Base-by-base conservation (phyloP, 2,329 filamentous ascomycete genomes). In the Aureobasidium vineae region DNA sequence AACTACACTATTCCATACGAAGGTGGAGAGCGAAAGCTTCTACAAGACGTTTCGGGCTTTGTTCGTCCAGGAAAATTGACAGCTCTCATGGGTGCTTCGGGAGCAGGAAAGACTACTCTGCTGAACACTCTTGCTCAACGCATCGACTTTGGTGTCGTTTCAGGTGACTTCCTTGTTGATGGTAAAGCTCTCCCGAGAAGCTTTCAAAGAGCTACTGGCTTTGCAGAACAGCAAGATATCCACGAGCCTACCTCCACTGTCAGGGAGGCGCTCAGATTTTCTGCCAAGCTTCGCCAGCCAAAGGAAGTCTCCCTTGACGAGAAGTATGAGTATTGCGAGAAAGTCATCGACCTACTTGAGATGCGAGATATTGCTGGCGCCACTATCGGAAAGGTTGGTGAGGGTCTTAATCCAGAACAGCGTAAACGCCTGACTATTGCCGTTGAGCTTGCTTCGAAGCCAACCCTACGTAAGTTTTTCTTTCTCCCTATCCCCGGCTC, bases 51-150 rank as follows among this genome's bases (percentile, higher is more conserved):
- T 8, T 80, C 77, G 70, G 82, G 82, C 0, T 84, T 79, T 65
- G 81, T 84, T 26, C 77, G 80, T 66, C 81, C 82, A 0, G 82
- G 82, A 8, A 77, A 80, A 56, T 69, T 84, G 28, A 83, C 80
- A 6, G 82, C 82, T 7, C 71, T 84, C 47, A 83, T 83, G 81
- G 82, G 81, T 4, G 80, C 81, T 16, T 84, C 82, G 3, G 85
- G 85, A n/a, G 92, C 91, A 5, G 92, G 92, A 57, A 96, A 96
- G 79, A 95, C 91, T 0, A 96, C 92, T 0, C 80, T 96, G 0
- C 80, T 96, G 2, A 90, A 96, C 72, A 90, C 94, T 0, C 80
- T 96, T 13, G 86, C 87, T 1, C 79, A 83, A 5, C 78, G 87
- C 66, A 88, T 87, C 75, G 88, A 85, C 69, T 86, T 88, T 68